phyloP scores from a whole-genome alignment of 2,329 filamentous ascomycete species.

The Parafenestella ontariensis region DNA sequence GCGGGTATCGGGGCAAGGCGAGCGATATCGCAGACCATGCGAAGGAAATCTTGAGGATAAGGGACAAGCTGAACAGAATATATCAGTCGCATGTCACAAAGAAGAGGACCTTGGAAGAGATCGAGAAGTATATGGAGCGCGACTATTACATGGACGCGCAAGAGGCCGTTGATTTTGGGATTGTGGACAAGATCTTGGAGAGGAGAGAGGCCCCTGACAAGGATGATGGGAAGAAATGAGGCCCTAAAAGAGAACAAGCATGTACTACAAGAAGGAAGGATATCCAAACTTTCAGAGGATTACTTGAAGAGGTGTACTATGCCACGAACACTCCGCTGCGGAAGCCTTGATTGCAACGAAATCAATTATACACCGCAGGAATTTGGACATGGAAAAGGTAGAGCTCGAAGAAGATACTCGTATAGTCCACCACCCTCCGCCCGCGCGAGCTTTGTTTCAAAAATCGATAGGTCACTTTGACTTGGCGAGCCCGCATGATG shows the following conservation, averaged over 20 bases:
- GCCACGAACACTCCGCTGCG: background rate
- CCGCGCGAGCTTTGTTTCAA: background rate
- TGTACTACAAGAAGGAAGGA: background rate
- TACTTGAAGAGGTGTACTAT: background rate
- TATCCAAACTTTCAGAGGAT: no score
- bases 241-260: no score
- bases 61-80: slow-evolving; percentile 87
- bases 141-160: slow-evolving; percentile 92
- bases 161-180: slow-evolving; percentile 87
- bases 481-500: background rate
- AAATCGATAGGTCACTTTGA: background rate
- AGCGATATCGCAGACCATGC: slow-evolving; percentile 95
- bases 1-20: slow-evolving; percentile 72
- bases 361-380: background rate
- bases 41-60: slow-evolving; percentile 89
- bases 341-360: background rate
- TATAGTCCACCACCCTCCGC: background rate
- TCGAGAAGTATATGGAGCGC: slow-evolving; percentile 95
- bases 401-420: background rate
- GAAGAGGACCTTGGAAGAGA: slow-evolving; percentile 76
- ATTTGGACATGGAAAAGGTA: background rate
- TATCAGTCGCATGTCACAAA: slow-evolving; percentile 86
- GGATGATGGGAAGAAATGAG: slow-evolving; percentile 30
- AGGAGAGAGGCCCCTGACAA: slow-evolving; percentile 62
- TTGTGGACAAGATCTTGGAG: slow-evolving; percentile 87